These are phyloP conservation scores for Xylaria cubensis DNA, from an alignment of 495 filamentous ascomycete species.

Conservation along the genomic window DNA sequence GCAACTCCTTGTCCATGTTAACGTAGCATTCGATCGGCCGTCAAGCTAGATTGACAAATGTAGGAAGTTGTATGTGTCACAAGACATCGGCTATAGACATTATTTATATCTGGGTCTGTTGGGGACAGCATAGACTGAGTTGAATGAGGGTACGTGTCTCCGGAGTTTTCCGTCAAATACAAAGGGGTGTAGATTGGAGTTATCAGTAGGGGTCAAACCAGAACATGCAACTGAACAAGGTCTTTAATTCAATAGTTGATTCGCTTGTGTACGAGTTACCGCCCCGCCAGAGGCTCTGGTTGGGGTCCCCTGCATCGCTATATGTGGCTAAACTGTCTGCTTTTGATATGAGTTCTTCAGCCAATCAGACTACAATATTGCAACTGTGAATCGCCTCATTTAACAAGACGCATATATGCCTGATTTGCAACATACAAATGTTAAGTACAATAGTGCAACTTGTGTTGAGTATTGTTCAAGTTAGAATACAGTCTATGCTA, in stretches of 20 bases:
- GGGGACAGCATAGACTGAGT: background rate
- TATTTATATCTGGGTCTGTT: background rate
- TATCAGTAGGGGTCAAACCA: background rate
- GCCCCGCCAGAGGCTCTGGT: background rate
- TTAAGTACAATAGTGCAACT: background rate
- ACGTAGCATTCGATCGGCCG: background rate
- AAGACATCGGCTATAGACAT: background rate
- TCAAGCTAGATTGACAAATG: background rate
- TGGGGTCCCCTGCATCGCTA: too few relatives aligned
- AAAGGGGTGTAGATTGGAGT: background rate
- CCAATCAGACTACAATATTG: background rate
- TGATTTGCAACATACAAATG: background rate
- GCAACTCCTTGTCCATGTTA: background rate
- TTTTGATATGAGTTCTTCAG: too few relatives aligned
- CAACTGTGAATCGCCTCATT: background rate
- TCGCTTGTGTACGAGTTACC: background rate
- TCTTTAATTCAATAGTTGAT: background rate
- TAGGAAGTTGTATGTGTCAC: background rate
- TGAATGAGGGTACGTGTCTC: background rate
- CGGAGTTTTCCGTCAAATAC: background rate
- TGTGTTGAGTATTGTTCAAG: background rate
- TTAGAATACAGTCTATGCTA: background rate
- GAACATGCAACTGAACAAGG: background rate
- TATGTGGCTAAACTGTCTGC: too few relatives aligned
- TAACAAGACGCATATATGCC: background rate